A percentile compares a stretch with the other conserved stretches of the same genome.
Conservation (phyloP, 495 filamentous ascomycete species). For the Penicillium angulare region DNA sequence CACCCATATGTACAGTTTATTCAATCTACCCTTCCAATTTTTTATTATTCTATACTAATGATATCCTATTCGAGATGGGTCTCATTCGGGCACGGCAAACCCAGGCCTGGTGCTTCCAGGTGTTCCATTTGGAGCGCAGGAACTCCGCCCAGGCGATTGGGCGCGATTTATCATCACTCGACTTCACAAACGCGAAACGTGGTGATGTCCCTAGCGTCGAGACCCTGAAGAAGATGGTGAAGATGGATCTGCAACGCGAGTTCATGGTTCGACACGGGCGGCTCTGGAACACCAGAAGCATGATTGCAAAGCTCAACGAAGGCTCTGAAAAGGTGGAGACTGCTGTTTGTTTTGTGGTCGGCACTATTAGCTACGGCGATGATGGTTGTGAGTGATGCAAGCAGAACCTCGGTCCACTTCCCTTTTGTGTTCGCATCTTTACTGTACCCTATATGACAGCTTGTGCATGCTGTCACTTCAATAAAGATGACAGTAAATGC, state of each 20-base stretch:
- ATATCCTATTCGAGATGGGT: neutral
- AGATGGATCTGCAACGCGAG: neutral
- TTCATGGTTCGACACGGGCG: neutral
- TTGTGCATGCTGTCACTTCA: neutral
- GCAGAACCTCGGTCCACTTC: neutral
- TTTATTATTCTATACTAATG: neutral
- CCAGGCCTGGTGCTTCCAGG: neutral
- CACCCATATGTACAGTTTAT: neutral
- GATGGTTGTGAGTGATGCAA: neutral
- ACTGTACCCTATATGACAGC: neutral
- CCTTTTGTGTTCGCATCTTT: neutral
- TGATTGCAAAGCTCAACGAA: neutral
- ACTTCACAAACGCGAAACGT: neutral
- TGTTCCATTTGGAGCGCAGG: neutral
- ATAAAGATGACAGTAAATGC: neutral
- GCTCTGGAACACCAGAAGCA: neutral
- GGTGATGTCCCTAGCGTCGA: neutral
- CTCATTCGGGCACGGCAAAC: neutral
- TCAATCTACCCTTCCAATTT: neutral
- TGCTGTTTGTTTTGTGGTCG: neutral
- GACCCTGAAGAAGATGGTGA: neutral
- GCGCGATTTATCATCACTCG: neutral
- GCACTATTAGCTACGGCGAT: neutral
- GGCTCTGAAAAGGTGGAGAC: neutral
- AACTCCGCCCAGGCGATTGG: neutral